Base-by-base conservation (phyloP, 2,329 filamentous ascomycete species). In the Davidsoniella virescens region DNA sequence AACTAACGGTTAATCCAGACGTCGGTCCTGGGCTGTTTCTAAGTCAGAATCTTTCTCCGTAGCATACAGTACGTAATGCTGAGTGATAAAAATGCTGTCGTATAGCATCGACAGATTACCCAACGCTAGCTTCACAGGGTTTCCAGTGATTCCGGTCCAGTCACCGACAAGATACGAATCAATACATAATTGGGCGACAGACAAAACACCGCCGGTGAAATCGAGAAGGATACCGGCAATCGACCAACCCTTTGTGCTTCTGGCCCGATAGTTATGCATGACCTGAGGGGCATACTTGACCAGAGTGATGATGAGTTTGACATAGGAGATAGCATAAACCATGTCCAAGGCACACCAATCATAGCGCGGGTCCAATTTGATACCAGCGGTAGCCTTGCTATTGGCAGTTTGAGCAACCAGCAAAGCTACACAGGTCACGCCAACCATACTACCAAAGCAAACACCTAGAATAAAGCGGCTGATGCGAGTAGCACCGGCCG, bases 201-300 rank as follows among this genome's bases (percentile, higher is more conserved):
- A 94, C 46, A 96, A 68, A 16, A 92, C 61, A 36, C 90, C 87
- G 37, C 92, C 92, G 1, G 71, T 68, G 53, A 94, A 73, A 62
- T 96, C 92, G 8, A 95, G 72, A 44, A 94, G 67, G 58, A 95
- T 88, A 62, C 87, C 82, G 54, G 69, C 69, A 56, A 95, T 95
- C 58, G 78, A 83, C 87, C 90, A 96, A 37, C 92, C 92, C 17
- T 74, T 67, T 1, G 92, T 96, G 51, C 85, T 93, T 61, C 82
- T 76, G 59, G 90, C 87, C 58, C 80, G 78, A 62, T 82, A 87
- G 68, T 96, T 96, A 57, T 82, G 72, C 59, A 83, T 71, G 37
- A 84, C 78, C 69, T 94, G 87, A 4, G 92, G 92, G 44, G 86
- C 80, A 65, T 95, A 96, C 67, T 98, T 98, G 65, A 94, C 75